Evolutionary conservation across 2,329 filamentous ascomycete genomes (phyloP), one percentile per base, ranked within the genome.

Genomic region (Aureobasidium sp.): DNA sequence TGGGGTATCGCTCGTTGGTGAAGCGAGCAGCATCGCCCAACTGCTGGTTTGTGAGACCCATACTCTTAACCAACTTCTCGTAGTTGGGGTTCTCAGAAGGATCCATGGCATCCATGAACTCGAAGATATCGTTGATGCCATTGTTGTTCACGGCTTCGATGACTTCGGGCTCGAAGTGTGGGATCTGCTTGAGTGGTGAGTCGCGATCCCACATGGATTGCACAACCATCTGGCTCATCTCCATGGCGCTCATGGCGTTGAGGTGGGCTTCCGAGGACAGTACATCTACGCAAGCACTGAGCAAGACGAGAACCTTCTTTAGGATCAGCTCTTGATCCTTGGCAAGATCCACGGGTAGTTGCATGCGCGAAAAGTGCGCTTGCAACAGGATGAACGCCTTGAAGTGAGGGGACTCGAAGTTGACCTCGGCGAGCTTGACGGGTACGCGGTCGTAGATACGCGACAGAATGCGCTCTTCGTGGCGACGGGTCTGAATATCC

Each of bases 141-240:
- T 86, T 89, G 63, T 89, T 86, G 71, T 89, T 89, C 48, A 90
- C 91, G 66, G 85, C 88, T 75, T 93, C 89, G 68, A 97, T 87
- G 56, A 89, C 87, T 65, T 93, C 87, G 41, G 87, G 84, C 17
- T 87, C 85, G 74, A 97, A 97, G 78, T 97, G 91, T 68, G 94
- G 94, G 71, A 99, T 97, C 76, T 99, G 94, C 79, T 97, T 97
- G 67, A 99, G 82, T 43, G 94, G 92, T 70, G 90, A 95, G 74
- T 99, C 94, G 63, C 92, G 89, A 77, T 99, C 93, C 94, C 94
- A 99, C 90, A 97, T 96, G 55, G 89, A 92, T 77, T 99, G 94
- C 3, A 99, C 92, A 59, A 95, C 90, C 94, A 99, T 99, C 73
- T 99, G 94, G 13, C 90, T 96, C 84, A 99, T 91, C 75, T 99